Evolutionary conservation across 805 yeast genomes (phyloP), one percentile per base, ranked within the genome.

Genomic region (Starmerella davenportii): DNA sequence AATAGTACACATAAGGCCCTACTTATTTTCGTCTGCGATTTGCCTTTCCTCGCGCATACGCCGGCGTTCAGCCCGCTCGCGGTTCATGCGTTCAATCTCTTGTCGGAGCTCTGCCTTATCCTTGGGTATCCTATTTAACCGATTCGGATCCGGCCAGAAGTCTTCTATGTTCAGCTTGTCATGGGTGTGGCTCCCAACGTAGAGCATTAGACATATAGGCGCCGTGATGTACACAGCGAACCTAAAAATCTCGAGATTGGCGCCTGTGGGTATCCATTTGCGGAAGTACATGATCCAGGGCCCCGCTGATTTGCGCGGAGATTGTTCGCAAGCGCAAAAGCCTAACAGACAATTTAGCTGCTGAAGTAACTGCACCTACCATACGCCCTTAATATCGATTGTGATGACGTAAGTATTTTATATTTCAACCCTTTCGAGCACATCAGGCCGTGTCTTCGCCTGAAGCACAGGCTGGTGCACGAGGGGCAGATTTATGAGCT

Each of bases 101-200:
- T 90, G 87, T 55, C 80, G 77, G 43, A 85, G 81, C 54, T 85
- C 95, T 51, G 77, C 79, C 2, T 84, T 84, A 53, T 85, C 95
- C 52, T 84, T 85, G 2, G 96, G 96, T 27, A 85, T 76, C 59
- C 80, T 77, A 55, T 85, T 84, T 48, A 82, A 66, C 2, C 95
- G 78, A 31, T 79, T 78, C 31, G 95, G 95, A 56, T 84, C 95
- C 2, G 96, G 96, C 93, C 94, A 84, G 60, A 81, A 85, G 17
- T 94, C 94, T 7, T 93, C 92, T 35, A 84, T 75, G 53, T 82
- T 80, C 57, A 85, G 74, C 62, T 82, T 85, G 50, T 66, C 71
- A 57, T 85, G 93, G 1, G 95, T 78, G 51, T 85, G 85, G 30
- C 78, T 69, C 54, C 96, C 95, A 34, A 82, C 85, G 51, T 78